phyloP scores from a whole-genome alignment of 768 basidiomycete species.

The Pluteus cervinus region DNA sequence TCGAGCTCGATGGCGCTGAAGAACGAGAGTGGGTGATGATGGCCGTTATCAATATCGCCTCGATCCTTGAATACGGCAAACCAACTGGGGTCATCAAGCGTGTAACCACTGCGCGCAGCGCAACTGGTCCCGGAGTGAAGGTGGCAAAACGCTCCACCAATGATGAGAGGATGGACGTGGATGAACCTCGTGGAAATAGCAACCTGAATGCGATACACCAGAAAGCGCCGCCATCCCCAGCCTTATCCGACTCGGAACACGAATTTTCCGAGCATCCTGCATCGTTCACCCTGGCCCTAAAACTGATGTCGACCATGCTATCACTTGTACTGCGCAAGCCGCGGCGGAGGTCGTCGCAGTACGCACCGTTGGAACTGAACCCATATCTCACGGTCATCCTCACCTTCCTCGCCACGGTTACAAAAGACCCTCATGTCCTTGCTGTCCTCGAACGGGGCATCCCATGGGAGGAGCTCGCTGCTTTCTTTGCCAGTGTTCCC shows the following conservation, averaged over 20 bases:
- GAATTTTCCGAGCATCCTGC: constrained; percentile 44
- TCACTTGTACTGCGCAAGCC: constrained; percentile 63
- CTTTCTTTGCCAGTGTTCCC: constrained; percentile 57
- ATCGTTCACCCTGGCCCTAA: constrained; percentile 67
- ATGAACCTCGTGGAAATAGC: constrained; percentile 23
- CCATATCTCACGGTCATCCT: constrained; percentile 84
- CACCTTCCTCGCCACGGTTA: constrained; percentile 80
- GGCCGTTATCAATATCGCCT: constrained; percentile 78
- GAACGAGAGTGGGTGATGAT: constrained; percentile 97
- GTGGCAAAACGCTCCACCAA: too few species aligned
- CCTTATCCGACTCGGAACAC: constrained; percentile 22
- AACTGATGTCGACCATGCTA: constrained; percentile 77
- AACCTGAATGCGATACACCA: neutral
- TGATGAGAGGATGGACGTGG: constrained; percentile 61
- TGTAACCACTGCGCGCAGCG: too few species aligned
- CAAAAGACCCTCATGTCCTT: constrained; percentile 58
- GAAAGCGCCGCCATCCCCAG: constrained; percentile 20
- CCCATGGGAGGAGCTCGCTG: constrained; percentile 76
- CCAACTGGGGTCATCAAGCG: constrained; percentile 64
- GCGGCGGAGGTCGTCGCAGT: constrained; percentile 52
- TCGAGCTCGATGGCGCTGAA: constrained; percentile 74
- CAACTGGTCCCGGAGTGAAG: too few species aligned
- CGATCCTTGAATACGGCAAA: constrained; percentile 85
- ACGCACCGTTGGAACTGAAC: constrained; percentile 55
- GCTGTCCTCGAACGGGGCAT: constrained; percentile 66